A percentile compares a stretch with the other conserved stretches of the same genome.
These are phyloP conservation scores for Scutellaria barbata DNA, from an alignment of 257 asterid species.

Conservation along the genomic window DNA sequence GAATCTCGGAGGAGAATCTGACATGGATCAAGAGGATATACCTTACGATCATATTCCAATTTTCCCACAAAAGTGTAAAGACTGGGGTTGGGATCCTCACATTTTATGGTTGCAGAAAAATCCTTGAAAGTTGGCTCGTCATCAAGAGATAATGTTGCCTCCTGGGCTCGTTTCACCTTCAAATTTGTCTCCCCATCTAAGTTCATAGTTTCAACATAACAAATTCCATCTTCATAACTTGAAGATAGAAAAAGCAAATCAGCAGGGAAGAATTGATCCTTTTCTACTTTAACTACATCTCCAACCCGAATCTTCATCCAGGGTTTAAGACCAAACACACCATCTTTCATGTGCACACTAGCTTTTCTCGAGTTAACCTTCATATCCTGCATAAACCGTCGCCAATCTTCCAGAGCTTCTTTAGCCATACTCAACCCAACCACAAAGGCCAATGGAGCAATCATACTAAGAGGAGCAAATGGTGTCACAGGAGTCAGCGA, in stretches of 20 bases:
- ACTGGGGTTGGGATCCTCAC: conserved; percentile 93
- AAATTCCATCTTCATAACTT: conserved; percentile 90
- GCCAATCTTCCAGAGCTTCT: conserved; percentile 95
- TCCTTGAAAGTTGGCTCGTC: conserved; percentile 73
- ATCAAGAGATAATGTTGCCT: conserved; percentile 65
- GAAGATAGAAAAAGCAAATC: conserved; percentile 89
- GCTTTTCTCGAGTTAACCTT: conserved; percentile 85
- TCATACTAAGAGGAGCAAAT: conserved; percentile 78
- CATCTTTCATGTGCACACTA: conserved; percentile 63
- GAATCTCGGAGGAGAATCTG: conserved; percentile 96
- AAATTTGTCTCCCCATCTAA: conserved; percentile 96
- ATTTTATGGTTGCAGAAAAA: conserved; percentile 67
- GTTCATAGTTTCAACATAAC: conserved; percentile 97
- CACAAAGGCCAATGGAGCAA: conserved; percentile 87
- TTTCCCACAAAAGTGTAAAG: conserved; percentile 90
- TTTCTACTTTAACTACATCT: conserved; percentile 84
- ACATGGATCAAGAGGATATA: conserved; percentile 85
- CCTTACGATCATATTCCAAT: conserved; percentile 65
- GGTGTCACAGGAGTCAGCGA: conserved; percentile 88
- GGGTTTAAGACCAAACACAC: conserved; percentile 67
- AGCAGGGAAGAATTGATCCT: conserved; percentile 90
- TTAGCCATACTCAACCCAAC: conserved; percentile 99
- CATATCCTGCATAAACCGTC: conserved; percentile 90
- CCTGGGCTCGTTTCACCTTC: conserved; percentile 84
- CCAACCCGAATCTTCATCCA: conserved; percentile 97